phyloP scores from a whole-genome alignment of 345 rosid genomes.

The Pistacia integerrima region DNA sequence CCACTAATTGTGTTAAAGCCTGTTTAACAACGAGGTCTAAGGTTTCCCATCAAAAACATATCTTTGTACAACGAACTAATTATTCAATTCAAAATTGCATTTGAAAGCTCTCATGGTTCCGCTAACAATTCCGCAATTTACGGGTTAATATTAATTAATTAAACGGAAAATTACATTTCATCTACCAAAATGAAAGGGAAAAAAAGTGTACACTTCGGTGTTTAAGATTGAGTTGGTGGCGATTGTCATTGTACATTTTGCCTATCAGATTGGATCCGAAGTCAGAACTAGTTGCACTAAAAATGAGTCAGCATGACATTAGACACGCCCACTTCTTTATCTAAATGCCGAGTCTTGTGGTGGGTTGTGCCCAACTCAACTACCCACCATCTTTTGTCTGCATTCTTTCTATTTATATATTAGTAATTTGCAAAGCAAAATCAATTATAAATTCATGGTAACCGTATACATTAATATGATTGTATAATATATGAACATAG shows the following conservation, averaged over 20 bases:
- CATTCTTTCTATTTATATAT: neutral
- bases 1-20: neutral
- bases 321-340: neutral
- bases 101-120: neutral
- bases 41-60: neutral
- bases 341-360: neutral
- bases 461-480: neutral
- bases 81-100: neutral
- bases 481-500: constrained; percentile 1
- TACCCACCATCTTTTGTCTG: neutral
- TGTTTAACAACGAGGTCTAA: neutral
- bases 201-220: neutral
- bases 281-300: neutral
- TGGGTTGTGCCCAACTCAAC: neutral
- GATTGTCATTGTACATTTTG: neutral
- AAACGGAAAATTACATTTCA: neutral
- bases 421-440: neutral
- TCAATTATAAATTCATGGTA: neutral
- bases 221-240: neutral
- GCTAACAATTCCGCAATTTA: neutral
- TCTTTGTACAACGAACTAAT: neutral
- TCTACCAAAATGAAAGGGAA: neutral
- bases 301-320: neutral
- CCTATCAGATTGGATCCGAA: neutral
- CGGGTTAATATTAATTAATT: neutral